Base-by-base conservation (phyloP, 2,329 filamentous ascomycete species). In the Exophiala dermatitidis region DNA sequence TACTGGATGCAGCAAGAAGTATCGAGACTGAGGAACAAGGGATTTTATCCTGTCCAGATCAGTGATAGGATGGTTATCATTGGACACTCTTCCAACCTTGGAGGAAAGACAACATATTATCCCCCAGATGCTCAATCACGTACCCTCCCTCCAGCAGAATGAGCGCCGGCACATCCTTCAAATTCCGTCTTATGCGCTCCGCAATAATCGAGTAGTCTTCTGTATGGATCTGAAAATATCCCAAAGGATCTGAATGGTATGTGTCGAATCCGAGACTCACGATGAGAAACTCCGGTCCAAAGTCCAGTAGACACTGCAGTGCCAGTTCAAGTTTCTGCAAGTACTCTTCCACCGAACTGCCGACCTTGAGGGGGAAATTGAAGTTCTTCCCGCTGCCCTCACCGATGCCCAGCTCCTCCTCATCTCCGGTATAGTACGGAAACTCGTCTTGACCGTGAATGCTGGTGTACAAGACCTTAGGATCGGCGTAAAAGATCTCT, bases 361-460 rank as follows among this genome's bases (percentile, higher is more conserved):
- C 60, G 8, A 56, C 50, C 32, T 56, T 48, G 6, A 63, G 60
- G 3, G 61, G 61, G 4, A 60, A 51, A 41, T 63, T 63, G 47
- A 63, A 32, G 48, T 59, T 63, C 42, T 40, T 58, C 28, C 54
- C 56, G 29, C 48, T n/a, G 5, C 52, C 60, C 4, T 44, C 53
- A n/a, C 47, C 53, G 4, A 38, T 40, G 7, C 55, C 58, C 12
- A 38, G 49, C 48, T 63, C 61, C 10, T 53, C 49, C 19, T 50
- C 56, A 1, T 46, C 53, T 38, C 61, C 61, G 3, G 61, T 63
- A 50, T 63, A 63, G 43, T 63, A 69, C 1, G 67, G 67, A 52
- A 64, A 69, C 46, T 69, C 66, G 47, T 68, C 63, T 47, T 66
- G 53, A 9, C 67, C 67, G 55, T 69, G 67, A 34, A 69, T 65